Base-by-base conservation (phyloP, 1,284 basidiomycete species). In the Ustilago sp. region DNA sequence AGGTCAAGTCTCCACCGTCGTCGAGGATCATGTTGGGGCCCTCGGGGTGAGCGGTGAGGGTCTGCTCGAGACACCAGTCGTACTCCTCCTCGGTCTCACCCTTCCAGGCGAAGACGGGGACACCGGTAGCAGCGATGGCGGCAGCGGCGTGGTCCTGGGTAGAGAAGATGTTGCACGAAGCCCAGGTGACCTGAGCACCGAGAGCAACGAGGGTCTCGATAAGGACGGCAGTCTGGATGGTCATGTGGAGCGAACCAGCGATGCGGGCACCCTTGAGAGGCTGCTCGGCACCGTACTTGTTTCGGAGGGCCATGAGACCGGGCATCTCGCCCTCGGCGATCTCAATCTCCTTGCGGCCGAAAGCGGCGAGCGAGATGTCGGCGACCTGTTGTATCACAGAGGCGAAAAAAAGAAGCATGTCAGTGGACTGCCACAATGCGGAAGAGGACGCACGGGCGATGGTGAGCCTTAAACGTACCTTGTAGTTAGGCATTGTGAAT, bases 51-150 rank as follows among this genome's bases (percentile, higher is more conserved):
- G 92, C 94, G 82, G 91, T 88, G 80, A 99, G 88, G 64, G 94
- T 94, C 89, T 99, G 97, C 87, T 98, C 94, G 82, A 99, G 94
- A 80, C 86, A 87, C 96, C 97, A 99, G 80, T 89, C 87, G 89
- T 98, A 99, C 88, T 99, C 96, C 88, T 98, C 96, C 88, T 99
- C 97, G 67, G 95, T 97, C 90, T 99, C 96, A 73, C 97, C 97
- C 90, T 99, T 99, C 96, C 96, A 99, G 75, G 96, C 97, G 87
- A 92, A 99, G 86, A 99, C 96, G 81, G 96, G 96, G 64, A 99
- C 93, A 83, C 96, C 96, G 74, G 97, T 97, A 32, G 95, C 96
- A 76, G 96, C 96, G 82, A 99, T 98, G 56, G 94, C 97, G 79
- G 96, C 93, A 70, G 96, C 97, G 73, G 96, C 96, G 88, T 99